These are phyloP conservation scores for Pholiota adiposa DNA, from an alignment of 1,284 basidiomycete species.

Conservation along the genomic window DNA sequence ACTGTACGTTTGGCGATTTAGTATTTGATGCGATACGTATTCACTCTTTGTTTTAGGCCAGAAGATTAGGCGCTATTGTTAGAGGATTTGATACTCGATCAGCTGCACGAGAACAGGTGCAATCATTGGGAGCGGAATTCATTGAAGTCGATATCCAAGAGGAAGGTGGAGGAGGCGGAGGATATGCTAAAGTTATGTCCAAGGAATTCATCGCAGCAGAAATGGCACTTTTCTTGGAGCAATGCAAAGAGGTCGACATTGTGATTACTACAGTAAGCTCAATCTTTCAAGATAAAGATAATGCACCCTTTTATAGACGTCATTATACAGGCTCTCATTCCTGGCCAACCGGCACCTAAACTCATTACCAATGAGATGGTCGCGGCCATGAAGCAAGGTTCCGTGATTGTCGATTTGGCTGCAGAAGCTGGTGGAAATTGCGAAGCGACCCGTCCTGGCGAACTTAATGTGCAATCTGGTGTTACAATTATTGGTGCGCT, in stretches of 20 bases:
- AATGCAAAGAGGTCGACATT: slow-evolving; percentile 87
- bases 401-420: slow-evolving; percentile 84
- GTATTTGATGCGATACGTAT: not conserved
- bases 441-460: slow-evolving; percentile 76
- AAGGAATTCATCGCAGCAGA: slow-evolving; percentile 89
- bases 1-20: slow-evolving; percentile 51
- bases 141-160: slow-evolving; percentile 78
- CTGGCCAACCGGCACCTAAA: slow-evolving; percentile 83
- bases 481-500: slow-evolving; percentile 76
- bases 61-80: slow-evolving; percentile 83
- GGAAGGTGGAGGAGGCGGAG: slow-evolving; percentile 79
- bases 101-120: slow-evolving; percentile 84
- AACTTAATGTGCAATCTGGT: slow-evolving; percentile 68
- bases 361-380: slow-evolving; percentile 84
- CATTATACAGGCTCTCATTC: slow-evolving; percentile 67
- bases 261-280: slow-evolving; percentile 76
- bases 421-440: slow-evolving; percentile 87
- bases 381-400: slow-evolving; percentile 85
- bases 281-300: not conserved
- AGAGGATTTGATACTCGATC: slow-evolving; percentile 85
- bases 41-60: slow-evolving; percentile 57
- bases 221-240: slow-evolving; percentile 86
- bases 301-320: not conserved
- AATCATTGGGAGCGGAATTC: slow-evolving; percentile 87
- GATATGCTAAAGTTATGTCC: slow-evolving; percentile 90